Conservation (phyloP, 2,329 filamentous ascomycete genomes). For the Phialemonium atrogriseum region DNA sequence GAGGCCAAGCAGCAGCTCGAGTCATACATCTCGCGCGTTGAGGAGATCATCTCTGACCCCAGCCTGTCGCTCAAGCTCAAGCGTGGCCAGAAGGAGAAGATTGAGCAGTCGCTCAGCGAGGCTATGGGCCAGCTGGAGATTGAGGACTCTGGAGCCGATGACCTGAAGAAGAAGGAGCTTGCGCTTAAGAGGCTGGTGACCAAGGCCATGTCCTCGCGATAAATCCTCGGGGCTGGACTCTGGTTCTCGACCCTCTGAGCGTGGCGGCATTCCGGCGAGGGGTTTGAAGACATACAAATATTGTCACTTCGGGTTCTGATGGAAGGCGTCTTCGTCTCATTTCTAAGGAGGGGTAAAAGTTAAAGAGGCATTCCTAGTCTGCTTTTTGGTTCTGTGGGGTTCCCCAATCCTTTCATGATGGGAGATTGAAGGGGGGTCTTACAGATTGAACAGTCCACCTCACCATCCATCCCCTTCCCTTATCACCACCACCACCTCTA, state of each 20-base stretch:
- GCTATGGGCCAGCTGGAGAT: conserved; percentile 97
- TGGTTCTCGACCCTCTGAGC: conserved; percentile 10
- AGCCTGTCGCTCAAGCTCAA: conserved; percentile 95
- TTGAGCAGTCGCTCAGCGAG: conserved; percentile 92
- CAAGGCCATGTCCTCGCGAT: conserved; percentile 94
- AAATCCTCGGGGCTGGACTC: conserved; percentile 29
- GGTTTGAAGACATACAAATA: too few species aligned
- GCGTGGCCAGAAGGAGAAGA: conserved; percentile 99
- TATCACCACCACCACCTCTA: conserved; percentile 1
- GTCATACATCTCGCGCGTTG: conserved; percentile 96
- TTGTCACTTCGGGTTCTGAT: conserved; percentile 12
- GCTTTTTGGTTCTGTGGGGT: conserved; percentile 10
- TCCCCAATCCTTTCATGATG: conserved; percentile 5
- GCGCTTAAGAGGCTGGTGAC: conserved; percentile 96
- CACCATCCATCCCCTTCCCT: conserved; percentile 5
- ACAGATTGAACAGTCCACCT: conserved; percentile 15
- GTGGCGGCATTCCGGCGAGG: conserved; percentile 11
- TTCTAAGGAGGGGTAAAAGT: conserved; percentile 9
- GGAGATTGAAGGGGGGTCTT: conserved; percentile 8
- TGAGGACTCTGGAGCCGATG: conserved; percentile 82
- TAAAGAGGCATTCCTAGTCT: conserved; percentile 11
- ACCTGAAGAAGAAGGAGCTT: conserved; percentile 99
- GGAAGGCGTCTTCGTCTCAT: conserved; percentile 18
- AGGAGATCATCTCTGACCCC: conserved; percentile 98
- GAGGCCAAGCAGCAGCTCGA: conserved; percentile 99